These are phyloP conservation scores for Euphorbia celastroides DNA, from an alignment of 441 rosid genomes.

Conservation along the genomic window DNA sequence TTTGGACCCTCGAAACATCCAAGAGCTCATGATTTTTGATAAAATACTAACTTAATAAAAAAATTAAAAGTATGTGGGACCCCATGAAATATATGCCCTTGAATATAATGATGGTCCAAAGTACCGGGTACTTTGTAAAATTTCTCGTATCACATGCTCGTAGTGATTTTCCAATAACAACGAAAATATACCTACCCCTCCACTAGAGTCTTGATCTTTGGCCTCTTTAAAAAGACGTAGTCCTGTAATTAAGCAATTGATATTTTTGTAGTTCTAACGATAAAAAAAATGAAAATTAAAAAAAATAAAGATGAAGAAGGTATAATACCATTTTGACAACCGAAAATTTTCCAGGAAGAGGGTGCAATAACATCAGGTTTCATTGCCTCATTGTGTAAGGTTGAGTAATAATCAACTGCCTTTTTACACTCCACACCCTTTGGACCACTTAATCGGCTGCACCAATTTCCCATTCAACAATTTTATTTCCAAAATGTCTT, in stretches of 20 bases:
- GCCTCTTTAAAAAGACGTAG: slow-evolving; percentile 91
- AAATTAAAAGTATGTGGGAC: no score
- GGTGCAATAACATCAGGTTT: slow-evolving; percentile 82
- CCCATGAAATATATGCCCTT: no score
- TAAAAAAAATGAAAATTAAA: no score
- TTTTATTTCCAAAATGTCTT: no score
- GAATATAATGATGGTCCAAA: no score
- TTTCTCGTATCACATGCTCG: no score
- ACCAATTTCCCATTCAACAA: not conserved
- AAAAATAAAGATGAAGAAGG: no score
- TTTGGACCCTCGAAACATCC: no score
- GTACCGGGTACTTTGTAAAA: no score
- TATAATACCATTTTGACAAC: slow-evolving; percentile 77
- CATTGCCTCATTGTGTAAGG: slow-evolving; percentile 44
- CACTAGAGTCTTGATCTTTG: slow-evolving; percentile 59
- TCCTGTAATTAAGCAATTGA: slow-evolving; percentile 35
- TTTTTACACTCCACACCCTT: slow-evolving; percentile 36
- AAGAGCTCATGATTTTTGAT: no score
- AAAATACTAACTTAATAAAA: no score
- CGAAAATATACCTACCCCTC: slow-evolving; percentile 38
- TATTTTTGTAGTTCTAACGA: not conserved
- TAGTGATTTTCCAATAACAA: not conserved
- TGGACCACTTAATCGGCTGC: slow-evolving; percentile 35
- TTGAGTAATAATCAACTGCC: slow-evolving; percentile 43
- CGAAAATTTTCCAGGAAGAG: slow-evolving; percentile 94